These are phyloP conservation scores for Salix udensis DNA, from an alignment of 345 rosid genomes.

Conservation along the genomic window DNA sequence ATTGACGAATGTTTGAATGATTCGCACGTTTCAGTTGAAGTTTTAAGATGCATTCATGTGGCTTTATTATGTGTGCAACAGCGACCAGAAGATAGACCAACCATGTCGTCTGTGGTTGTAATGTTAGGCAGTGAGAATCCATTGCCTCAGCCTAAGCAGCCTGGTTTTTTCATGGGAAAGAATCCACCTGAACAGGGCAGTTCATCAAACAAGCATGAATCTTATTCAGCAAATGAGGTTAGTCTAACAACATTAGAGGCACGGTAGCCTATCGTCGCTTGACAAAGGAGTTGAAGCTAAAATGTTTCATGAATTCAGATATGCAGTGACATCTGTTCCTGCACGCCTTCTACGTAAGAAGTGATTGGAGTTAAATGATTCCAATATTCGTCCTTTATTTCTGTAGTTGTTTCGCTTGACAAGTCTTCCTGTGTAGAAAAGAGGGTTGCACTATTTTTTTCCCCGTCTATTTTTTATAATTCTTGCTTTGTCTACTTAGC, in stretches of 20 bases:
- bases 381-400: too few species aligned
- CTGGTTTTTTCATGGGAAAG: neutral
- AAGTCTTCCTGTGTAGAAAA: too few species aligned
- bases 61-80: conserved; percentile 1
- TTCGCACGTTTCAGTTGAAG: neutral
- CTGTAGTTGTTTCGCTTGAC: too few species aligned
- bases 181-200: neutral
- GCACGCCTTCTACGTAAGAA: too few species aligned
- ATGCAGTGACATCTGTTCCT: too few species aligned
- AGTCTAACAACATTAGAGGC: neutral
- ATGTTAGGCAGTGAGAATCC: neutral
- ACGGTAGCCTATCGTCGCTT: neutral
- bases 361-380: too few species aligned
- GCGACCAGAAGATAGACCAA: neutral
- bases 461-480: too few species aligned
- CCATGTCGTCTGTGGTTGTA: neutral
- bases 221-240: neutral
- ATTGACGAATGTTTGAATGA: neutral
- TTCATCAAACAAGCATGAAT: neutral
- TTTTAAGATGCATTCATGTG: neutral
- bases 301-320: neutral
- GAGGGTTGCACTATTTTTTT: too few species aligned
- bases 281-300: too few species aligned
- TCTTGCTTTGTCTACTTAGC: too few species aligned
- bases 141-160: conserved; percentile 5